Conservation (phyloP, 306 rosid species). For the Citrullus amarus region DNA sequence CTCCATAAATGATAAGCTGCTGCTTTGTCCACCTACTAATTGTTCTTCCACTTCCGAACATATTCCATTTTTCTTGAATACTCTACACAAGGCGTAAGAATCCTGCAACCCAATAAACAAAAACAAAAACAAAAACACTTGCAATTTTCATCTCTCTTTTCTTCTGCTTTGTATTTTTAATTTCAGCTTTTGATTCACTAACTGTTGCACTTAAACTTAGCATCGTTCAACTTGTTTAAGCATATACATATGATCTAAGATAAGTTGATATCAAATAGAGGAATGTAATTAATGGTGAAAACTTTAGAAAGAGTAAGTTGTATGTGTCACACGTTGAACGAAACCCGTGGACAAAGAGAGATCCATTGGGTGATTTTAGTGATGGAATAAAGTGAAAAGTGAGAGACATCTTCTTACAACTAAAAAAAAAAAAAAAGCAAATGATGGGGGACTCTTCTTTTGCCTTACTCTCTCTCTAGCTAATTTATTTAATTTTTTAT, state of each 20-base stretch:
- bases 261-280: no score
- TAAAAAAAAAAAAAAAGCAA: slow-evolving; percentile 4
- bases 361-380: slow-evolving; percentile 4
- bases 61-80: slow-evolving; percentile 96
- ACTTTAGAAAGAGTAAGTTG: not conserved
- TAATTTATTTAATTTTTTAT: not conserved
- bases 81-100: slow-evolving; percentile 90
- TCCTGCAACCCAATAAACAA: slow-evolving; percentile 42
- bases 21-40: slow-evolving; percentile 44
- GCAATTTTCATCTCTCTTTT: not conserved
- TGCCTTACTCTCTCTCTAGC: not conserved
- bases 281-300: not conserved
- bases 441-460: slow-evolving; percentile 2
- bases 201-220: not conserved
- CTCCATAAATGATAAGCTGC: not conserved
- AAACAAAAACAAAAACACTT: not conserved
- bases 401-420: slow-evolving; percentile 42
- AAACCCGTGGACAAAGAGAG: not conserved
- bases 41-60: slow-evolving; percentile 68
- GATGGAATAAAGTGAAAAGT: slow-evolving; percentile 72
- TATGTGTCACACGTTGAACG: not conserved
- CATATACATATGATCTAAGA: no score
- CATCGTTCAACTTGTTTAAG: no score
- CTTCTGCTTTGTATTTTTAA: not conserved
- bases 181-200: not conserved